Base-by-base conservation (phyloP, 164 flowering plant genomes). In the Saururus chinensis region DNA sequence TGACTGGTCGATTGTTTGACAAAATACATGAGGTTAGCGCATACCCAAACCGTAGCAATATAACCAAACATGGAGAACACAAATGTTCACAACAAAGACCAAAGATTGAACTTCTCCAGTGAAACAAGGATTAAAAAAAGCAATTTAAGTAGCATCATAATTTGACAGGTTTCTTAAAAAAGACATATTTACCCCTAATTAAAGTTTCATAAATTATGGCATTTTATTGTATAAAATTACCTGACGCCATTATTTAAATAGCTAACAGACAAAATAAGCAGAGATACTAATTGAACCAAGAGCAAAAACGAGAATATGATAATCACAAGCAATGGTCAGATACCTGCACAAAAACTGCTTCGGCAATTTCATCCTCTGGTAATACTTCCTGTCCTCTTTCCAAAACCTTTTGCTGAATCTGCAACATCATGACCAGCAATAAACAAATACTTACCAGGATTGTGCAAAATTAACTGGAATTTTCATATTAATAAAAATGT, bases 311-410 rank as follows among this genome's bases (percentile, higher is more conserved):
- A 12, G 49, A 45, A 45, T 12, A 45, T 17, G 37, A 30, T 30
- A 30, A 30, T 6, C 37, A 30, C 14, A 12, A 17, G 19, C 0
- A 12, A 13, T 60, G 4, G 37, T 48, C 41, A 37, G 21, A 56
- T 71, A 84, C 99, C 95, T 93, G 92, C 52, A 80, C 73, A 71
- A 88, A 93, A 21, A 93, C 99, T 60, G 88, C 68, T 62, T 93
- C 99, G 21, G 91, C 97, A 70, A 90, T 83, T 80, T 90, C 89
- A 68, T 90, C 99, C 73, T 93, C 97, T 22, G 77, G 66, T n/a
- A 88, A 80, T 25, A 78, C 66, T 68, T 48, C 66, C 53, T 77
- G 72, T 55, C 83, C 95, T 68, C 97, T 82, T 12, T 81, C 86
- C 75, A 80, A 59, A 68, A 90, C 78, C 63, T 73, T 84, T 74